A percentile compares a stretch with the other conserved stretches of the same genome.
phyloP scores from a whole-genome alignment of 2,329 filamentous ascomycete species.

The Pseudopyrenochaeta lycopersici region DNA sequence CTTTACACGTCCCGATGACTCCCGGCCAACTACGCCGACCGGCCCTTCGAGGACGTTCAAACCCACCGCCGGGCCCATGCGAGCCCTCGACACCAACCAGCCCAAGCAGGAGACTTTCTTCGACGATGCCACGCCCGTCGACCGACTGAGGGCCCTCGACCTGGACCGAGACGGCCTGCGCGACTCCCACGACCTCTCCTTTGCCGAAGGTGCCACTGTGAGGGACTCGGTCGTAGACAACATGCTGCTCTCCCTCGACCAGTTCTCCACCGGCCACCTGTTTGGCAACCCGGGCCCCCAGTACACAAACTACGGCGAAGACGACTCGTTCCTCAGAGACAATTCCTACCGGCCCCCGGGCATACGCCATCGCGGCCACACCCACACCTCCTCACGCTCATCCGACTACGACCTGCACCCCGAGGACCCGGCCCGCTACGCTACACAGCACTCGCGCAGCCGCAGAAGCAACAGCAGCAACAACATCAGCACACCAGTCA shows the following conservation, averaged over 20 bases:
- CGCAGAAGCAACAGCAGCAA: constrained; percentile 84
- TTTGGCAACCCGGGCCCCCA: constrained; percentile 26
- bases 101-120: constrained; percentile 45
- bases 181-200: constrained; percentile 86
- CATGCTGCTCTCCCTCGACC: constrained; percentile 92
- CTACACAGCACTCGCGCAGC: constrained; percentile 57
- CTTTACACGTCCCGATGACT: constrained; percentile 24
- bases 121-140: constrained; percentile 48
- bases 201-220: constrained; percentile 72
- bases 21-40: constrained; percentile 42
- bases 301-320: constrained; percentile 52
- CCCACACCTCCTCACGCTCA: constrained; percentile 67
- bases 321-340: constrained; percentile 49
- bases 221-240: constrained; percentile 94
- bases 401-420: constrained; percentile 62
- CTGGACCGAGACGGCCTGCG: constrained; percentile 31
- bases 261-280: constrained; percentile 52
- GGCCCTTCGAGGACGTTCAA: constrained; percentile 34
- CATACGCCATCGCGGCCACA: constrained; percentile 64
- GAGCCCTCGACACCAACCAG: constrained; percentile 40
- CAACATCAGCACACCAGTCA: constrained; percentile 60
- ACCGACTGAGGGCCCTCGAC: constrained; percentile 25
- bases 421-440: constrained; percentile 52
- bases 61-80: constrained; percentile 30
- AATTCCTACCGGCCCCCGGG: constrained; percentile 41